Base-by-base conservation (phyloP, 176 grass and related monocot genomes). In the Carex myosuroides region DNA sequence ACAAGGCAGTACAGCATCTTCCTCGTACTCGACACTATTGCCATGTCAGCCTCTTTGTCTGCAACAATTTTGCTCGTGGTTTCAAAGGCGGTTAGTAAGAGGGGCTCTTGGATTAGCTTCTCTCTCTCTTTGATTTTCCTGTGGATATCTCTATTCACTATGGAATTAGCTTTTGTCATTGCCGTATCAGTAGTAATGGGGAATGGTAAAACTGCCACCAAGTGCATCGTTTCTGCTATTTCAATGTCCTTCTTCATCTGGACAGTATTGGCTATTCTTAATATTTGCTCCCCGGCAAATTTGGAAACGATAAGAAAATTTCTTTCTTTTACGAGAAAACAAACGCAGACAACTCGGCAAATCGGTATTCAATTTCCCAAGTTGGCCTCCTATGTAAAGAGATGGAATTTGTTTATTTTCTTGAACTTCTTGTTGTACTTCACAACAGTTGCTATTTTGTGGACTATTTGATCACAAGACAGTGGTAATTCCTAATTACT, bases 101-200 rank as follows among this genome's bases (percentile, higher is more conserved):
- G 13, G 1, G 46, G 79, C 21, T 85, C 87, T 5, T 91, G 86
- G 90, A 0, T 65, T 5, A 17, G 42, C 3, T 91, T 91, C 59
- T 72, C 88, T 13, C 16, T 79, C 1, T 79, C 86, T 2, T 30
- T 90, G 66, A 41, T 87, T 57, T 85, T 88, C 4, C 54, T 90
- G 14, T 90, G 86, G 89, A 2, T 82, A 33, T 85, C 89, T 11
- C 68, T 90, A 2, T 57, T 80, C 69, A 85, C 78, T 77, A 90
- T 90, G 89, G 60, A 87, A 80, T 42, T 90, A 2, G 89, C 48
- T 0, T 90, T 90, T 56, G 64, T 85, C 20, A 10, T 22, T 3
- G 89, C 85, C 11, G 29, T 90, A 26, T 60, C 50, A 1, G 74
- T 72, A 0, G 70, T 69, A 44, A 29, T 72, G 16, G 41, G 82